Evolutionary conservation across 83 land plant species (phyloP).

Genomic region (Isoetes engelmannii): DNA sequence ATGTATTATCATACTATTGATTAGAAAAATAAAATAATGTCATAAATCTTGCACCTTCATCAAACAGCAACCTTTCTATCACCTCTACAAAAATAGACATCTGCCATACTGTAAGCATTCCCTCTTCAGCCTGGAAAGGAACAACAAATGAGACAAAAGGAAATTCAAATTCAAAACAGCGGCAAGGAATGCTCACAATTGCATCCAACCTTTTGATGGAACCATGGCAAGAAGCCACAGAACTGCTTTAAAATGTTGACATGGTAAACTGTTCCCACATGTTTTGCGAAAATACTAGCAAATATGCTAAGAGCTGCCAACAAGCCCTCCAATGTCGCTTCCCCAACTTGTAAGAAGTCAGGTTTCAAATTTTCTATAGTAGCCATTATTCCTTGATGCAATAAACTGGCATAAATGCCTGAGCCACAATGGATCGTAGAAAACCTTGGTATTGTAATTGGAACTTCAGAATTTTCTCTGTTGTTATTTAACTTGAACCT

Average conservation of each 20-base stretch:
- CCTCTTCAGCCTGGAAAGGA: constrained; percentile 37
- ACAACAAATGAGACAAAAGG: neutral
- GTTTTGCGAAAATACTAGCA: constrained; percentile 41
- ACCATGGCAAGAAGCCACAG: constrained; percentile 59
- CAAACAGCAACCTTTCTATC: constrained; percentile 45
- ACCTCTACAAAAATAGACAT: constrained; percentile 59
- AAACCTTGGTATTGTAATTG: too few relatives aligned
- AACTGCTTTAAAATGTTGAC: constrained; percentile 39
- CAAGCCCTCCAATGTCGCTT: constrained; percentile 34
- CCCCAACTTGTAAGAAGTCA: constrained; percentile 6
- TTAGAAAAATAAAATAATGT: neutral
- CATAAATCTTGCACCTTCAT: constrained; percentile 24
- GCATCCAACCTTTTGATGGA: constrained; percentile 44
- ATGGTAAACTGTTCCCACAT: constrained; percentile 30
- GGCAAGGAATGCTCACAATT: neutral
- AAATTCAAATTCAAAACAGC: constrained; percentile 6
- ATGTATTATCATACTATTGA: neutral
- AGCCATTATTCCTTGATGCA: constrained; percentile 28
- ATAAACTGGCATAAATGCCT: neutral
- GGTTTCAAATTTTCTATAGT: constrained; percentile 39
- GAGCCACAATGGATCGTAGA: too few relatives aligned
- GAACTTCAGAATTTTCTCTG: too few relatives aligned
- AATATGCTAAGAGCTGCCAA: constrained; percentile 61
- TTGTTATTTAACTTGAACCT: too few relatives aligned
- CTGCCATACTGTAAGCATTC: constrained; percentile 34